Evolutionary conservation across 192 early-diverging fungal species (phyloP).

Genomic region (Podila epigama): DNA sequence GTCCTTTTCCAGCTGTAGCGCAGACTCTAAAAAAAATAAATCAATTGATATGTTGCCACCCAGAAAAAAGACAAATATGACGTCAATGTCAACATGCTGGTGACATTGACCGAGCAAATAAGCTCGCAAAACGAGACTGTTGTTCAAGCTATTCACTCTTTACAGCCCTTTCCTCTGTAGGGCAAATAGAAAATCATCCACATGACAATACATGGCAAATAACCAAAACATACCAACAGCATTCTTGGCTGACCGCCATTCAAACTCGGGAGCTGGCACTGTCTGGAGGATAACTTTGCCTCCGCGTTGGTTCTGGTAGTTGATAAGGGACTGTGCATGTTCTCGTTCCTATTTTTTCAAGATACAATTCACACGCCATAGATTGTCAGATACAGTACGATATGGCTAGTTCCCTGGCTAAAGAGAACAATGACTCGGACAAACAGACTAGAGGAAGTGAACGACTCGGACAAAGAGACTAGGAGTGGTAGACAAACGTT

Average conservation of each 20-base stretch:
- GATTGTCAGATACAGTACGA: too few species aligned
- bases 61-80: too few species aligned
- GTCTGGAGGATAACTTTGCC: slow-evolving; percentile 52
- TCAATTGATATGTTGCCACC: too few species aligned
- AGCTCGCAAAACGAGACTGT: too few species aligned
- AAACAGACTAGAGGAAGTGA: too few species aligned
- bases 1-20: slow-evolving; percentile 61
- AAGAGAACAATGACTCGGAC: too few species aligned
- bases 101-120: too few species aligned
- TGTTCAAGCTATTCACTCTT: too few species aligned
- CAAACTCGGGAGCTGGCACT: slow-evolving; percentile 56
- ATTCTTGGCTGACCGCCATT: slow-evolving; percentile 63
- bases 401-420: too few species aligned
- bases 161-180: too few species aligned
- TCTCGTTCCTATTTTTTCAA: slow-evolving; percentile 13
- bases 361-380: neutral
- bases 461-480: neutral
- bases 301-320: slow-evolving; percentile 60
- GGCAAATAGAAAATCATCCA: neutral
- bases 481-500: neutral
- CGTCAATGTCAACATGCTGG: too few species aligned
- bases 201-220: neutral
- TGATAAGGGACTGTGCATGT: slow-evolving; percentile 47
- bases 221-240: slow-evolving; percentile 26
- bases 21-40: slow-evolving; percentile 45